Percentiles rank a stretch among this genome's conserved stretches.
Evolutionary conservation across 495 filamentous ascomycete genomes (phyloP).

Genomic region (Alectoria sarmentosa): DNA sequence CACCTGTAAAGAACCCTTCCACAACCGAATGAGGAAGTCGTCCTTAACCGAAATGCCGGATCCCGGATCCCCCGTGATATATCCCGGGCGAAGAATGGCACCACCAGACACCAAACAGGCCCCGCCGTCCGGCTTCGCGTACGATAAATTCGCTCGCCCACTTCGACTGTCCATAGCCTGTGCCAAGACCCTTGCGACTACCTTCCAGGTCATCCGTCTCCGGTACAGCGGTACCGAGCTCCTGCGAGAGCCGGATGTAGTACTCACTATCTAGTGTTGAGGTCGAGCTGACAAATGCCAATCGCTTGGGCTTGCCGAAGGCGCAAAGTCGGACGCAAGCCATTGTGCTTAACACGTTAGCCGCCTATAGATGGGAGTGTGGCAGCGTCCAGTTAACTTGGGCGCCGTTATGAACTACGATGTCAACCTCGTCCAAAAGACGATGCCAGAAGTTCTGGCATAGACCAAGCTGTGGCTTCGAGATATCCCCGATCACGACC

Average conservation of each 20-base stretch:
- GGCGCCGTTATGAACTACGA: conserved; percentile 89
- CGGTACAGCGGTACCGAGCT: conserved; percentile 35
- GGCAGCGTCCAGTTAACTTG: conserved; percentile 87
- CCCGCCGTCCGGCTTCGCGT: conserved; percentile 69
- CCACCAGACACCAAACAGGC: conserved; percentile 69
- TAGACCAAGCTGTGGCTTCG: conserved; percentile 64
- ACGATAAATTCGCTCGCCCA: conserved; percentile 78
- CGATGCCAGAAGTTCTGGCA: conserved; percentile 53
- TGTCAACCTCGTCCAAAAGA: conserved; percentile 58
- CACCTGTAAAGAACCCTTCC: conserved; percentile 85
- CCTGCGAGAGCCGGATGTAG: too few species aligned
- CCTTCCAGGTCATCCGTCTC: conserved; percentile 60
- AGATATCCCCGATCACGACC: conserved; percentile 65
- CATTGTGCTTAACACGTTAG: conserved; percentile 78
- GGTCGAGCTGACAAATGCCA: conserved; percentile 84
- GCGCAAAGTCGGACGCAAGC: conserved; percentile 71
- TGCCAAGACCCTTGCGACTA: conserved; percentile 57
- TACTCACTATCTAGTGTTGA: conserved; percentile 73
- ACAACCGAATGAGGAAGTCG: conserved; percentile 85
- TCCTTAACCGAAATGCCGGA: conserved; percentile 52
- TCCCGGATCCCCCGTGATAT: conserved; percentile 55
- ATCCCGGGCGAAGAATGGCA: conserved; percentile 76
- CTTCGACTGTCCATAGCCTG: conserved; percentile 90
- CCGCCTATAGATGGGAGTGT: conserved; percentile 64
- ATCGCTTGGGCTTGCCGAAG: conserved; percentile 67